Evolutionary conservation across 163 green algal species (phyloP).

Genomic region (Chlamydomonas reinhardtii): DNA sequence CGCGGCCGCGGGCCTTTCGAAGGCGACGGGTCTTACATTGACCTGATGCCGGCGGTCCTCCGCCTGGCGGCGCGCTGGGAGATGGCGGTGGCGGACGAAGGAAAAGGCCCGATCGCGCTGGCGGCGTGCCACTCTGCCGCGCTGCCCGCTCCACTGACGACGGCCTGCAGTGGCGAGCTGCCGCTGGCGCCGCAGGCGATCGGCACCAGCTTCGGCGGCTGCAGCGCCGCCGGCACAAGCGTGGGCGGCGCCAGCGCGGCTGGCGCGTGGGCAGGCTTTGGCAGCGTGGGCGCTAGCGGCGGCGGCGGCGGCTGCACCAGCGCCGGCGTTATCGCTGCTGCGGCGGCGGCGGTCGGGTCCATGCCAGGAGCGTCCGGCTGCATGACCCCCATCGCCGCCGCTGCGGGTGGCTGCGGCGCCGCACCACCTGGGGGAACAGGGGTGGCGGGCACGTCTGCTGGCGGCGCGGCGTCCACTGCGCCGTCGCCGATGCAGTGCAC

Average conservation of each 20-base stretch:
- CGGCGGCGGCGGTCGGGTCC: no score
- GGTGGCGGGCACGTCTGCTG: background rate
- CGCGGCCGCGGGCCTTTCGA: slow-evolving; percentile 16
- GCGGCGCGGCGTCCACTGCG: background rate
- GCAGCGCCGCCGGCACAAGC: background rate
- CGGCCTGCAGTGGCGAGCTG: background rate
- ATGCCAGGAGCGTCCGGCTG: background rate
- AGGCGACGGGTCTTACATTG: slow-evolving; percentile 17
- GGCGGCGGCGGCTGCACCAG: background rate
- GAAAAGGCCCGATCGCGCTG: slow-evolving; percentile 27
- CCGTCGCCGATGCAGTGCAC: slow-evolving; percentile 26
- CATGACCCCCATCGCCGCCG: slow-evolving; percentile 14
- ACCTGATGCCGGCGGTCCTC: slow-evolving; percentile 42
- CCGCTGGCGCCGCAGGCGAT: background rate
- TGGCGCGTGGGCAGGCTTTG: no score
- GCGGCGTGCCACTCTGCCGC: background rate
- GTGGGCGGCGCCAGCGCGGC: background rate
- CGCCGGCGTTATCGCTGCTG: background rate
- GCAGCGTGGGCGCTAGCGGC: background rate
- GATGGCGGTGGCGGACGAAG: background rate
- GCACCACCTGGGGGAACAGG: no score
- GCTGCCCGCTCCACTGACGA: background rate
- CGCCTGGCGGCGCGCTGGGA: slow-evolving; percentile 15
- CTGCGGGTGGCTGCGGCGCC: background rate
- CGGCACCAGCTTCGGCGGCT: background rate